Conservation (phyloP, 345 rosid species). For the Cardamine chenopodiifolia region DNA sequence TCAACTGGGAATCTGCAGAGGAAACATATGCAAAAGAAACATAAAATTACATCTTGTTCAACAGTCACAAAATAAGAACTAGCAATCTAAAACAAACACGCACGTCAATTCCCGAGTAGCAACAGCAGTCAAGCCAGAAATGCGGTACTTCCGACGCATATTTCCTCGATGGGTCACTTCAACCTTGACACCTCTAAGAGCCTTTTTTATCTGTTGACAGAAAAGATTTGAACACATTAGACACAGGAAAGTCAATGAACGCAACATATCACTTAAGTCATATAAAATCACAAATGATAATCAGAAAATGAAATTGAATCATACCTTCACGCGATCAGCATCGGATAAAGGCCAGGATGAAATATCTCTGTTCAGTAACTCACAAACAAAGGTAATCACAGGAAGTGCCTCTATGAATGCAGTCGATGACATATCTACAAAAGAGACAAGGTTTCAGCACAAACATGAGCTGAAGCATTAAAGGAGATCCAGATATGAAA, state of each 20-base stretch:
- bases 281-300: neutral
- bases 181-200: slow-evolving; percentile 88
- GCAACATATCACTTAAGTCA: neutral
- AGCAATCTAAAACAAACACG: slow-evolving; percentile 38
- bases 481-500: slow-evolving; percentile 1
- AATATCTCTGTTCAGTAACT: slow-evolving; percentile 72
- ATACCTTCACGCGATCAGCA: slow-evolving; percentile 94
- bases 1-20: slow-evolving; percentile 76
- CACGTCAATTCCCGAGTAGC: slow-evolving; percentile 90
- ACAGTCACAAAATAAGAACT: neutral
- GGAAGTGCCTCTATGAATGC: slow-evolving; percentile 93
- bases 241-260: neutral
- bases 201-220: slow-evolving; percentile 74
- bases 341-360: slow-evolving; percentile 75
- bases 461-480: slow-evolving; percentile 11
- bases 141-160: slow-evolving; percentile 94
- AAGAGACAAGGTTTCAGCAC: slow-evolving; percentile 25
- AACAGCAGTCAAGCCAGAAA: slow-evolving; percentile 86
- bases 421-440: slow-evolving; percentile 92
- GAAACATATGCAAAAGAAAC: neutral
- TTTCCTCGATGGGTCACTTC: slow-evolving; percentile 96
- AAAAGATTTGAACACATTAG: neutral
- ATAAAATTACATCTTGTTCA: neutral
- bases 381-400: slow-evolving; percentile 70
- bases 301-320: slow-evolving; percentile 18